Conservation (phyloP, 192 early-diverging fungal genomes). For the Podila minutissima region DNA sequence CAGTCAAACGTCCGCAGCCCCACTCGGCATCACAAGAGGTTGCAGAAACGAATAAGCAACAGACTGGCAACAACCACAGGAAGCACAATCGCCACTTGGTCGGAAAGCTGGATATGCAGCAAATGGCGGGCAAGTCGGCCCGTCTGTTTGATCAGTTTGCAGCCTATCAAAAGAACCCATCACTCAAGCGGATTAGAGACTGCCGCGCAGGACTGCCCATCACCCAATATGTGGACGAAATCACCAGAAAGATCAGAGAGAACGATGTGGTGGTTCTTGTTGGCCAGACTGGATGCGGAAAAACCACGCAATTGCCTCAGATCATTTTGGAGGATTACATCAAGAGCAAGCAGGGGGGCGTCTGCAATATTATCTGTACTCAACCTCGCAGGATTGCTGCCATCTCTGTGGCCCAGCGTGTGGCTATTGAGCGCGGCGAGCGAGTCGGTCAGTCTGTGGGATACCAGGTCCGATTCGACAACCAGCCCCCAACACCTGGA, state of each 20-base stretch:
- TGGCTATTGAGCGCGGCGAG: constrained; percentile 55
- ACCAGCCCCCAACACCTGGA: constrained; percentile 33
- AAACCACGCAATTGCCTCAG: constrained; percentile 77
- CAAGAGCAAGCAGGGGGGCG: constrained; percentile 41
- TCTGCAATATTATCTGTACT: constrained; percentile 59
- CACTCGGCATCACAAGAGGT: not conserved
- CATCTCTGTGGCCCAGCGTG: constrained; percentile 73
- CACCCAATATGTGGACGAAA: constrained; percentile 44
- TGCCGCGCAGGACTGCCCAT: constrained; percentile 47
- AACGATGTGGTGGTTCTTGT: constrained; percentile 58
- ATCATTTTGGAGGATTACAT: constrained; percentile 71
- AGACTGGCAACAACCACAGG: constrained; percentile 14
- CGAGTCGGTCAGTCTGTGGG: constrained; percentile 56
- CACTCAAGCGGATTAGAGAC: constrained; percentile 29
- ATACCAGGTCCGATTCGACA: constrained; percentile 59
- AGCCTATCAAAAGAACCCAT: constrained; percentile 41
- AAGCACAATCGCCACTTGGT: constrained; percentile 32
- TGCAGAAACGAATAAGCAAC: constrained; percentile 6
- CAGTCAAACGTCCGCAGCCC: constrained; percentile 25
- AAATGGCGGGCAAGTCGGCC: constrained; percentile 36
- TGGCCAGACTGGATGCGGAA: constrained; percentile 64
- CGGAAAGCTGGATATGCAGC: constrained; percentile 32
- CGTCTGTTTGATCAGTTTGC: constrained; percentile 34
- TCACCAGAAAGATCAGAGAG: constrained; percentile 42
- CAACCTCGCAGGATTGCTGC: constrained; percentile 81